Evolutionary conservation across 352 stramenopile species (phyloP).

Genomic region (Pelagophyceae sp.): DNA sequence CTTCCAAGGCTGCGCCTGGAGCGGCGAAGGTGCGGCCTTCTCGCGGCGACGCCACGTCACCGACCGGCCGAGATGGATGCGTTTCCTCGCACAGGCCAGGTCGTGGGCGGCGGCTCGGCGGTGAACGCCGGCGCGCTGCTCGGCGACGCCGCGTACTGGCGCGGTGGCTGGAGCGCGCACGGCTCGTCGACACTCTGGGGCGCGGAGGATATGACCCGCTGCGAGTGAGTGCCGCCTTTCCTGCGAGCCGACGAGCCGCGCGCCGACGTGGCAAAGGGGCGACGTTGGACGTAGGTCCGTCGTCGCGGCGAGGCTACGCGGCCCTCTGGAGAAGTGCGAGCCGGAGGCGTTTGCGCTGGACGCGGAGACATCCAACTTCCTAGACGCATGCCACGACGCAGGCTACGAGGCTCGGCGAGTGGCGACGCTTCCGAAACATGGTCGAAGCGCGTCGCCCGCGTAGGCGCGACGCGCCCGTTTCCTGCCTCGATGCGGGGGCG

Average conservation of each 20-base stretch:
- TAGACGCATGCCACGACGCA: not conserved
- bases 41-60: too few species aligned
- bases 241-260: too few species aligned
- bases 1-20: not conserved
- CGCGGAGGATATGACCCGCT: not conserved
- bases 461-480: too few species aligned
- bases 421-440: too few species aligned
- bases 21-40: too few species aligned
- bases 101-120: not conserved
- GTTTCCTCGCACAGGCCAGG: not conserved
- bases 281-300: not conserved
- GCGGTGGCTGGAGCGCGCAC: not conserved
- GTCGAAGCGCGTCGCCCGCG: too few species aligned
- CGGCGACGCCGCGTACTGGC: slow-evolving; percentile 1
- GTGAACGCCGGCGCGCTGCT: slow-evolving; percentile 1
- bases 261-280: not conserved
- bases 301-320: not conserved
- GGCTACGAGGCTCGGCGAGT: not conserved
- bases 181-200: not conserved
- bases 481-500: too few species aligned
- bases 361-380: not conserved
- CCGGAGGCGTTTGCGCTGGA: not conserved
- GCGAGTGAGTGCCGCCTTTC: not conserved
- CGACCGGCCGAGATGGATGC: too few species aligned
- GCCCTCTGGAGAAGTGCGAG: too few species aligned